phyloP scores from a whole-genome alignment of 148 eudicot species.

The Fallopia convolvulus region DNA sequence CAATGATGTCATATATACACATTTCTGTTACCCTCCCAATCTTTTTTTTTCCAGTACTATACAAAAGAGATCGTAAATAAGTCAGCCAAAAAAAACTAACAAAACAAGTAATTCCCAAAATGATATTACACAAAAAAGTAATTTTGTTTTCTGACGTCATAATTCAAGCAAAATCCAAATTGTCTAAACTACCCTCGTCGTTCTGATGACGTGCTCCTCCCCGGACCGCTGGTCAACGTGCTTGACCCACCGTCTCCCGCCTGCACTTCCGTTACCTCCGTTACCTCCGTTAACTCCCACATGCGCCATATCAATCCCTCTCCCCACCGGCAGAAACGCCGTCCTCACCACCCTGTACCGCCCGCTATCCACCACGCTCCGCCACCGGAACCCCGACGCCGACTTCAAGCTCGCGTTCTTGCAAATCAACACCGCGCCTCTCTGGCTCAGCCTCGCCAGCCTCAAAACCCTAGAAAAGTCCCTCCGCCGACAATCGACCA shows the following conservation, averaged over 20 bases:
- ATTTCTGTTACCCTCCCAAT: neutral
- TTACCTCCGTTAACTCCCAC: neutral
- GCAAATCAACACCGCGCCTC: constrained; percentile 40
- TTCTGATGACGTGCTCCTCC: constrained; percentile 32
- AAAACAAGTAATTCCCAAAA: neutral
- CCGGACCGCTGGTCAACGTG: constrained; percentile 35
- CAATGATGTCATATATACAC: neutral
- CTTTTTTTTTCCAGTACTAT: neutral
- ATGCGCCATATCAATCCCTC: constrained; percentile 42
- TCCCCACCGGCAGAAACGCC: constrained; percentile 28
- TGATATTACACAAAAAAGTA: neutral
- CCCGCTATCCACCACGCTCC: constrained; percentile 16
- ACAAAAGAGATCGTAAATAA: neutral
- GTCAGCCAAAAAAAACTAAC: neutral
- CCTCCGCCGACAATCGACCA: constrained; percentile 27
- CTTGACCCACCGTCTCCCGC: constrained; percentile 26
- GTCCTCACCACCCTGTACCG: constrained; percentile 26
- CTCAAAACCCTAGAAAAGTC: constrained; percentile 23
- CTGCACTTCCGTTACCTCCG: neutral
- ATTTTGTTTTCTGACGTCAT: neutral
- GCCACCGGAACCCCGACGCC: constrained; percentile 26
- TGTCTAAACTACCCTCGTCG: neutral
- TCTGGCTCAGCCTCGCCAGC: constrained; percentile 24
- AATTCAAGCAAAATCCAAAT: neutral
- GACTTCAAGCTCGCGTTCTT: constrained; percentile 14